Percentiles rank a stretch among this genome's conserved stretches.
These are phyloP conservation scores for Lasiosphaeris hirsuta DNA, from an alignment of 495 filamentous ascomycete species.

Conservation along the genomic window DNA sequence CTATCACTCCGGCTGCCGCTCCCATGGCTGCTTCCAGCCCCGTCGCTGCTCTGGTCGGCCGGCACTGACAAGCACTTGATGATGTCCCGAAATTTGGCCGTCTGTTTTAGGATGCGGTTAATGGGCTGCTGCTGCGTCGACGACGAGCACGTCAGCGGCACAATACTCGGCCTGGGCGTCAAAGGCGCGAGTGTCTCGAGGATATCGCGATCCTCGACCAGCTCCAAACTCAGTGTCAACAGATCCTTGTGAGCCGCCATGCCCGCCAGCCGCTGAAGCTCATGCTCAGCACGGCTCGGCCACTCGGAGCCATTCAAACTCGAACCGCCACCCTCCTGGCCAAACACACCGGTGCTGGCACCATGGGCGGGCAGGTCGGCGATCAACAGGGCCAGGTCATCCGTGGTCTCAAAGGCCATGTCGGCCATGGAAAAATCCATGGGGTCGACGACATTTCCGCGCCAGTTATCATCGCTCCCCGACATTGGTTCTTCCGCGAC, in stretches of 20 bases:
- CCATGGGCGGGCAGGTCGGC: not conserved
- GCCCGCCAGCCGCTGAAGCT: not conserved
- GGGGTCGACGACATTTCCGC: not conserved
- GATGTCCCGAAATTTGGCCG: slow-evolving; percentile 9
- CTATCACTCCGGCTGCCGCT: slow-evolving; percentile 5
- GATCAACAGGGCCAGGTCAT: slow-evolving; percentile 2
- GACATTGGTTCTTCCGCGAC: too few species aligned
- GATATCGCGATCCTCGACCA: slow-evolving; percentile 7
- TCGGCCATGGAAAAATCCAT: slow-evolving; percentile 11
- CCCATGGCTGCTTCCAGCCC: not conserved
- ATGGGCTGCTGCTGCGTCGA: slow-evolving; percentile 1
- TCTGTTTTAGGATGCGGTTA: slow-evolving; percentile 12
- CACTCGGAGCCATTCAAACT: too few species aligned
- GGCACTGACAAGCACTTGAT: slow-evolving; percentile 9
- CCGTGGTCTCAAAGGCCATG: slow-evolving; percentile 3
- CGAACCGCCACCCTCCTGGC: not conserved
- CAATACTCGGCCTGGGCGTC: not conserved
- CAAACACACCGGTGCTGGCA: not conserved
- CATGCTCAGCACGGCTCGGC: too few species aligned
- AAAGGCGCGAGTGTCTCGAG: slow-evolving; percentile 9
- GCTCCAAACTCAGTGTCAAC: slow-evolving; percentile 7
- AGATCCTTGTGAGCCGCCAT: slow-evolving; percentile 4
- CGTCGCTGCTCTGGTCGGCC: not conserved
- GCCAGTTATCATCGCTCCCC: too few species aligned
- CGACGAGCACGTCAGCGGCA: slow-evolving; percentile 4